These are phyloP conservation scores for Fusarium ambrosium DNA, from an alignment of 2,329 filamentous ascomycete species.

Conservation along the genomic window DNA sequence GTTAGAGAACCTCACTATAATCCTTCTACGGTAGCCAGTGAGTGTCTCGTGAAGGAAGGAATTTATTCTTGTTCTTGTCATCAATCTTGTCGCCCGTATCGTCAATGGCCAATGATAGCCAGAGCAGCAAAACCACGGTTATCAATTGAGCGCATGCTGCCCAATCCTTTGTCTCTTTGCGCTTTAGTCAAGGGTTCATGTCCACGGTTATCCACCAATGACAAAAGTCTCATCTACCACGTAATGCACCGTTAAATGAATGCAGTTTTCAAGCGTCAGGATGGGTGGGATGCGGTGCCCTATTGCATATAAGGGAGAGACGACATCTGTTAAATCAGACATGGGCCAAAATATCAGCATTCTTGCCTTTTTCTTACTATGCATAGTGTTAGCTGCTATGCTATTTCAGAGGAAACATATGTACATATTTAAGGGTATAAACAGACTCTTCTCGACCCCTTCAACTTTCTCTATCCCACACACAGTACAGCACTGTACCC, in stretches of 20 bases:
- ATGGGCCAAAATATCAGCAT: not conserved
- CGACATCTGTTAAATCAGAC: not conserved
- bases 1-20: not conserved
- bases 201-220: not conserved
- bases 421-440: not conserved
- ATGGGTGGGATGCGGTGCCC: not conserved
- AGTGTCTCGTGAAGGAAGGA: not conserved
- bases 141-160: not conserved
- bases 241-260: not conserved
- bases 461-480: not conserved
- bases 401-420: not conserved
- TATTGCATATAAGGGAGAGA: not conserved
- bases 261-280: not conserved
- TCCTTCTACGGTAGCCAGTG: not conserved
- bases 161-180: not conserved
- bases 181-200: not conserved
- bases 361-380: not conserved
- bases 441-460: not conserved
- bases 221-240: not conserved
- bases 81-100: not conserved
- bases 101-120: not conserved
- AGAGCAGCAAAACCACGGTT: not conserved
- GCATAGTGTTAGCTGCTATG: not conserved
- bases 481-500: not conserved
- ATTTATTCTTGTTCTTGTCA: too few relatives aligned